Conservation (phyloP, 164 flowering plant species). For the Chimonanthus praecox region DNA sequence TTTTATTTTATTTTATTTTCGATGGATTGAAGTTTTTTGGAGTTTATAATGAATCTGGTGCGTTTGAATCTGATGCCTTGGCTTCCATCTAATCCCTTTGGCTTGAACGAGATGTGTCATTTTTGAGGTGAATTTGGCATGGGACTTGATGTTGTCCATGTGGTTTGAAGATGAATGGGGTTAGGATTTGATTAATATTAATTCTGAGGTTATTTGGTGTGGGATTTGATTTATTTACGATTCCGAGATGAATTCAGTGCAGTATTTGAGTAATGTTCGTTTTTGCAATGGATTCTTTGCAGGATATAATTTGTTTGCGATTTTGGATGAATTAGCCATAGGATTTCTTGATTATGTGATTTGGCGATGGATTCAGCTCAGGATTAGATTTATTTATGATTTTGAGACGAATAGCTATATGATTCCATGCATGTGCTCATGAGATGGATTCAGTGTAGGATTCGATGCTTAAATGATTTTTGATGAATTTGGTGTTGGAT, state of each 20-base stretch:
- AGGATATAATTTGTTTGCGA: slow-evolving; percentile 5
- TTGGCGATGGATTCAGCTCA: no score
- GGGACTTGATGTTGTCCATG: neutral
- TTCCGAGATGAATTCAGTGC: no score
- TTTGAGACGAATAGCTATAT: no score
- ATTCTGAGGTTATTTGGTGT: no score
- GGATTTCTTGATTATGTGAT: neutral
- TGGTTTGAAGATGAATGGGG: neutral
- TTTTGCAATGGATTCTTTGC: neutral
- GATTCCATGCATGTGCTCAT: no score
- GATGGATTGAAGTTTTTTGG: neutral
- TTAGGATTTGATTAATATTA: slow-evolving; percentile 1
- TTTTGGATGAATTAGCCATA: neutral
- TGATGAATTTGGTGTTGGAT: no score
- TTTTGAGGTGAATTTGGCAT: neutral
- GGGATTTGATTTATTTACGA: neutral
- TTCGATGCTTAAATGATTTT: no score
- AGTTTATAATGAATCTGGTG: neutral
- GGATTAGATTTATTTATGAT: no score
- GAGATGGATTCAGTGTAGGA: no score
- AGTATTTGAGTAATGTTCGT: no score
- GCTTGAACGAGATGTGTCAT: neutral
- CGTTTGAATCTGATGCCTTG: neutral
- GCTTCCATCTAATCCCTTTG: neutral
- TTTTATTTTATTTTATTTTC: no score